These are phyloP conservation scores for Westerdykella ornata DNA, from an alignment of 2,329 filamentous ascomycete genomes.

Conservation along the genomic window DNA sequence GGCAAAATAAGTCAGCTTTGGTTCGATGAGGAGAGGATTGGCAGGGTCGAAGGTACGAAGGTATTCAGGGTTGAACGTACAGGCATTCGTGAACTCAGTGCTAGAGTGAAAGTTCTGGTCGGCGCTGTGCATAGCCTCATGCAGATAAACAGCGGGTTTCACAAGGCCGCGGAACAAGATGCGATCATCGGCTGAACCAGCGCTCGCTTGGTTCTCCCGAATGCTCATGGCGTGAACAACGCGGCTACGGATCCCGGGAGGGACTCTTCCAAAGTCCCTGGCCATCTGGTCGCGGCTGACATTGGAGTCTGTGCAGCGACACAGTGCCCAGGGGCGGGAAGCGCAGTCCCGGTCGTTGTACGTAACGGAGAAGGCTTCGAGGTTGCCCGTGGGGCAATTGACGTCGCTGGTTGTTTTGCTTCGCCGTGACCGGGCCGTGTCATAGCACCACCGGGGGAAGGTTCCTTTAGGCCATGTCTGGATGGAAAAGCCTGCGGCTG, in stretches of 20 bases:
- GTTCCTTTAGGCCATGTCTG: conserved; percentile 2
- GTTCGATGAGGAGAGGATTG: no score
- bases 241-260: conserved; percentile 8
- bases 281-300: conserved; percentile 7
- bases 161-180: conserved; percentile 5
- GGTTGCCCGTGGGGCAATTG: conserved; percentile 7
- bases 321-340: conserved; percentile 7
- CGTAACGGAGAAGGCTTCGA: conserved; percentile 9
- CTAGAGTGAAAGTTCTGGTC: conserved; percentile 4
- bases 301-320: conserved; percentile 9
- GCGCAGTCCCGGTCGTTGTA: conserved; percentile 8
- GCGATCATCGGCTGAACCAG: conserved; percentile 5
- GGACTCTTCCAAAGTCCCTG: conserved; percentile 8
- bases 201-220: conserved; percentile 3
- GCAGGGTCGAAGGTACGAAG: no score
- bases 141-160: conserved; percentile 4
- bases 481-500: background rate
- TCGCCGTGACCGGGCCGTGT: conserved; percentile 5
- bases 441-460: conserved; percentile 10
- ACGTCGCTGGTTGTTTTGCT: conserved; percentile 2
- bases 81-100: conserved; percentile 2
- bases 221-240: conserved; percentile 8
- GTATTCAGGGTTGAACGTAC: no score
- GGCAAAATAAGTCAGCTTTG: no score
- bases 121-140: conserved; percentile 7